Percentiles rank a stretch among this genome's conserved stretches.
Conservation (phyloP, 2,329 filamentous ascomycete species). For the Immersiporthe knoxdaviesiana region DNA sequence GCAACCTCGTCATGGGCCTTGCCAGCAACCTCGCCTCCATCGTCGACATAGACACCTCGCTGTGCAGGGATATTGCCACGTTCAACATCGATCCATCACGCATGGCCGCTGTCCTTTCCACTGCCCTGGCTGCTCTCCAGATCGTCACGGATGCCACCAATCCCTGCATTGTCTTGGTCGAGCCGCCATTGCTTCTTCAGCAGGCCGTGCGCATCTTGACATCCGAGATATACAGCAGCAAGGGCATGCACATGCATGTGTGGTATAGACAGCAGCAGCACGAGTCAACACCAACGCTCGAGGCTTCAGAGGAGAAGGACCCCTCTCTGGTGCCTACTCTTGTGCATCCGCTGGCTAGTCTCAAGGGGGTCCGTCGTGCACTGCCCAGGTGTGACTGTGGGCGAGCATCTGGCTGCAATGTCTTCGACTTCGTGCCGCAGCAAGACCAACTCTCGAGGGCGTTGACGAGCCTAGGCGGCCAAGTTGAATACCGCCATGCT, state of each 20-base stretch:
- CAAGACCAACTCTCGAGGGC: constrained; percentile 35
- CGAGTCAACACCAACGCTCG: not conserved
- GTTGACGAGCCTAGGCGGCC: constrained; percentile 32
- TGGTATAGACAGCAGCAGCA: constrained; percentile 35
- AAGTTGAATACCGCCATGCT: constrained; percentile 34
- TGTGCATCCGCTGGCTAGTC: constrained; percentile 16
- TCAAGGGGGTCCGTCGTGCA: constrained; percentile 36
- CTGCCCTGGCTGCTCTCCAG: not conserved
- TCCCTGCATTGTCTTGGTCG: constrained; percentile 37
- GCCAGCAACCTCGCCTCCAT: constrained; percentile 27
- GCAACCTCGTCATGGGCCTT: constrained; percentile 36
- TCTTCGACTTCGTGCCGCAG: constrained; percentile 42
- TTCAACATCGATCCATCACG: not conserved
- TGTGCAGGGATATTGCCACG: not conserved
- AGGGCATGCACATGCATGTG: constrained; percentile 28
- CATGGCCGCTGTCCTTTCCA: constrained; percentile 1
- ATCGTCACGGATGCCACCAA: not conserved
- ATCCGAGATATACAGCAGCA: constrained; percentile 3
- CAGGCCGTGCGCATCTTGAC: not conserved
- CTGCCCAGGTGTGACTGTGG: constrained; percentile 32
- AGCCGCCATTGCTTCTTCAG: constrained; percentile 31
- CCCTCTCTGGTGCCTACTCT: not conserved
- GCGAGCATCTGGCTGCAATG: not conserved
- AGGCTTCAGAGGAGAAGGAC: not conserved
- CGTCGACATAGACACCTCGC: not conserved